Evolutionary conservation across 805 yeast genomes (phyloP), one percentile per base, ranked within the genome.

Genomic region (Yamadazyma laniorum): DNA sequence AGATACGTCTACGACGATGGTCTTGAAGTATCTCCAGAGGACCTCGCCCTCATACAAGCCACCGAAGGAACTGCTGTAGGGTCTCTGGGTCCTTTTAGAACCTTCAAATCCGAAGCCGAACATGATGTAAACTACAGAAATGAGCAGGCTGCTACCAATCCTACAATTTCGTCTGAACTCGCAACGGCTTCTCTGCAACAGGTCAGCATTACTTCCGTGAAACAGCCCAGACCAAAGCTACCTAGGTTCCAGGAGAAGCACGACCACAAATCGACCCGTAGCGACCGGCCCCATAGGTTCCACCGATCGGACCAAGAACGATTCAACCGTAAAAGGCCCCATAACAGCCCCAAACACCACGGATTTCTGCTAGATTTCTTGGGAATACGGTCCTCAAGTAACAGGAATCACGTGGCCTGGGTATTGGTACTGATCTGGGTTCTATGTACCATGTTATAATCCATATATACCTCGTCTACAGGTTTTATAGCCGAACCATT

Each of bases 31-130:
- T 16, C 37, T 19, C 6, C 32, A 7, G 22, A 31, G 5, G 11
- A n/a, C 16, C 7, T 15, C 4, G 18, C 34, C 6, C 35, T 23
- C 5, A 14, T 7, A 6, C 21, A n/a, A 22, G 25, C 15, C 15
- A 13, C 35, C 29, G 25, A 28, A 29, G 17, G 19, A 23, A 14
- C 18, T 11, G n/a, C 32, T 5, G 4, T 11, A 6, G 15, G 6
- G 14, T 21, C 32, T 16, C 7, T 21, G 2, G 34, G 39, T 11
- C 45, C 50, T 8, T 47, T 48, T 18, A 32, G 33, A 17, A 39
- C 53, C 3, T 46, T 49, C 32, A 39, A 32, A 19, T 21, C 47
- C 5, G 31, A 40, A 16, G 36, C 28, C 13, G 53, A 44, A 25
- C 38, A 44, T 25, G 28, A 34, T 14, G 43, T 34, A 29, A 39